A percentile compares a stretch with the other conserved stretches of the same genome.
Evolutionary conservation across 208 protist species (phyloP).

Genomic region (Acanthamoeba healyi): DNA sequence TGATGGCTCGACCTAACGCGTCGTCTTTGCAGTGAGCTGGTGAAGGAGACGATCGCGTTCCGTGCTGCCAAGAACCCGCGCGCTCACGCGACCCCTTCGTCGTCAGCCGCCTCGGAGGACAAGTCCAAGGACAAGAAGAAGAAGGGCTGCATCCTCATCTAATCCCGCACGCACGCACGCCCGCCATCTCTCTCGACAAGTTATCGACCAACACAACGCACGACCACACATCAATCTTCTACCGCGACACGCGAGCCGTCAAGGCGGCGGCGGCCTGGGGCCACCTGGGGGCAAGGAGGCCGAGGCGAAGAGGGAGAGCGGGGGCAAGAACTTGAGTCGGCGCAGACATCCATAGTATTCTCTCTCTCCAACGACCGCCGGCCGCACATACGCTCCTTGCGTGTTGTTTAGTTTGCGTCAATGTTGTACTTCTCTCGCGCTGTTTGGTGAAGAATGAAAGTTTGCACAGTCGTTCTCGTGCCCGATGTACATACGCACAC

Average conservation of each 20-base stretch:
- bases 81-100: neutral
- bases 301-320: neutral
- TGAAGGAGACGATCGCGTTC: slow-evolving; percentile 48
- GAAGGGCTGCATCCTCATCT: slow-evolving; percentile 57
- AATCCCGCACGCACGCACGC: neutral
- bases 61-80: slow-evolving; percentile 25
- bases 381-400: too few relatives aligned
- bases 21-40: slow-evolving; percentile 12
- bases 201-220: too few relatives aligned
- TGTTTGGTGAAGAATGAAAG: too few relatives aligned
- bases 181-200: too few relatives aligned
- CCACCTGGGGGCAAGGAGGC: too few relatives aligned
- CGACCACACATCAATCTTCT: neutral
- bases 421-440: too few relatives aligned
- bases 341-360: too few relatives aligned
- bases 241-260: neutral
- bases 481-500: too few relatives aligned
- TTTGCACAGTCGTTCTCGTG: too few relatives aligned
- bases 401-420: too few relatives aligned
- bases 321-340: neutral
- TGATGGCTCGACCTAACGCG: neutral
- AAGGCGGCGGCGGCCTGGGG: too few relatives aligned
- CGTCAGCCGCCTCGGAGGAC: neutral
- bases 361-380: too few relatives aligned
- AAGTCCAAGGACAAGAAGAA: slow-evolving; percentile 49